phyloP scores from a whole-genome alignment of 2,329 filamentous ascomycete genomes.

The Pseudocercospora pini-densiflorae region DNA sequence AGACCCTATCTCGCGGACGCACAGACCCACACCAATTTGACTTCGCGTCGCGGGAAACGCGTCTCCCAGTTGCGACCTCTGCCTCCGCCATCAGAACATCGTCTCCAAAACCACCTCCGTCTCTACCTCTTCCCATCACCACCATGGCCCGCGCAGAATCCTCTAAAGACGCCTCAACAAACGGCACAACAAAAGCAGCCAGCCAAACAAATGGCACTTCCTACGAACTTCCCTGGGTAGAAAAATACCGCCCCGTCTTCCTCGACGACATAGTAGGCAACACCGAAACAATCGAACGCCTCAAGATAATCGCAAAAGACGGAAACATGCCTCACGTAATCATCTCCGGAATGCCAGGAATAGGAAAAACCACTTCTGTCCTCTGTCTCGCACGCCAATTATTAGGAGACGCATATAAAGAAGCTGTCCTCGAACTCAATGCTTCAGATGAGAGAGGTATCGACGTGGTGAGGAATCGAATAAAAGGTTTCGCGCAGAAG shows the following conservation, averaged over 20 bases:
- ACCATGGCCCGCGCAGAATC: conserved; percentile 55
- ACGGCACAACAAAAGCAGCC: conserved; percentile 34
- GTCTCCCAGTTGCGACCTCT: background rate
- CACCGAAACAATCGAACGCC: conserved; percentile 92
- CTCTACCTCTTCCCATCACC: background rate
- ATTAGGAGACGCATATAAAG: conserved; percentile 92
- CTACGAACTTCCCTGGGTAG: conserved; percentile 91
- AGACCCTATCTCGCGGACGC: background rate
- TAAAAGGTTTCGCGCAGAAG: conserved; percentile 98
- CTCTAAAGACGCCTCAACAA: conserved; percentile 51
- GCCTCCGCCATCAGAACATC: background rate
- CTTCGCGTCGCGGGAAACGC: conserved; percentile 3
- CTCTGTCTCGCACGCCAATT: conserved; percentile 90
- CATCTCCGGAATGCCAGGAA: conserved; percentile 99
- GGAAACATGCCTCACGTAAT: conserved; percentile 99
- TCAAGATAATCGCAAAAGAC: conserved; percentile 98
- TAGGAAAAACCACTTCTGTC: conserved; percentile 96
- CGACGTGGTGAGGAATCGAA: conserved; percentile 94
- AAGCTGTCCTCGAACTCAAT: conserved; percentile 95
- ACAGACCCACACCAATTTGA: background rate
- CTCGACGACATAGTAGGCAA: conserved; percentile 98
- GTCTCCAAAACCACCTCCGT: background rate
- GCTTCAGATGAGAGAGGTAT: conserved; percentile 96
- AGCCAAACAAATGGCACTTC: conserved; percentile 40
- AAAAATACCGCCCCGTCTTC: conserved; percentile 95